These are phyloP conservation scores for Cynara cardunculus DNA, from an alignment of 129 eudicot genomes.

Conservation along the genomic window DNA sequence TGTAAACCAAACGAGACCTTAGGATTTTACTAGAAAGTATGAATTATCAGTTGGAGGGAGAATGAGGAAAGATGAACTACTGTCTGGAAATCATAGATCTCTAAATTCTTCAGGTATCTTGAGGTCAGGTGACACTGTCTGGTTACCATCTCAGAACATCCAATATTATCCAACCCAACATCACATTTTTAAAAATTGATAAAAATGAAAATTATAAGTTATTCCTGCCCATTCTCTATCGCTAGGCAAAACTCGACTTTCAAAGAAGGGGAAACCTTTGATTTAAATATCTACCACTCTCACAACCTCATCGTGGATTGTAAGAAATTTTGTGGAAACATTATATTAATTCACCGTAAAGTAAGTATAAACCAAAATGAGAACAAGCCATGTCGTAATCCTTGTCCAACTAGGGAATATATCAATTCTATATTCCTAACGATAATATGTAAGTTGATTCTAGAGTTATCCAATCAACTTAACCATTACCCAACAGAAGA, in stretches of 20 bases:
- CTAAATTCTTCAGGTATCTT: not conserved
- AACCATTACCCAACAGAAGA: too few species aligned
- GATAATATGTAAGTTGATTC: too few species aligned
- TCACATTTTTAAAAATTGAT: not conserved
- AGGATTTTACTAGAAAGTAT: too few species aligned
- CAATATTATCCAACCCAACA: not conserved
- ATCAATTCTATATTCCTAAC: too few species aligned
- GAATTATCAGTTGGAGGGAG: not conserved
- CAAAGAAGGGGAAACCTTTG: not conserved
- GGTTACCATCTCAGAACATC: not conserved
- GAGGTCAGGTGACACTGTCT: not conserved
- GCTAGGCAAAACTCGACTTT: not conserved
- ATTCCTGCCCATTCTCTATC: not conserved
- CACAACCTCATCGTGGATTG: not conserved
- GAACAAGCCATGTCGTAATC: too few species aligned
- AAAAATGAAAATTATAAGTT: not conserved
- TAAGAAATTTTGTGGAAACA: not conserved
- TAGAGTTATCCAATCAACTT: too few species aligned
- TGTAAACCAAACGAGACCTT: too few species aligned
- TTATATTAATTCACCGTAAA: not conserved
- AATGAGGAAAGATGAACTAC: not conserved
- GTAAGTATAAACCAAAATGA: too few species aligned
- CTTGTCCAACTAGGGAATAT: too few species aligned
- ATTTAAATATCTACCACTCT: not conserved
- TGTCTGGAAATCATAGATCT: not conserved